Evolutionary conservation across 441 rosid genomes (phyloP), one percentile per base, ranked within the genome.

Genomic region (Brassica hybrid): DNA sequence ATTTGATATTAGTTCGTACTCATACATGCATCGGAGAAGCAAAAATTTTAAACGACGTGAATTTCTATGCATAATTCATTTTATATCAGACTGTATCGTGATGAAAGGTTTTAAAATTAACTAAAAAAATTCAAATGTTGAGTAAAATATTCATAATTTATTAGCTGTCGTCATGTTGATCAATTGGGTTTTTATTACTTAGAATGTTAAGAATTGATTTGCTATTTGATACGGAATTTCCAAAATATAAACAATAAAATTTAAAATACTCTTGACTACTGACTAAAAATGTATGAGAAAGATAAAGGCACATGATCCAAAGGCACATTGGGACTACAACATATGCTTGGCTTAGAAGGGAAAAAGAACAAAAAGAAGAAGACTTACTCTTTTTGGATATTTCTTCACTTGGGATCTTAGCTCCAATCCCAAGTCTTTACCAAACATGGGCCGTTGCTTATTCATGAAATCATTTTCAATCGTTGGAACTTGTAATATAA

Each of bases 291-390:
- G 18, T 19, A 69, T 0, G 38, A 38, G 66, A 23, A 71, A 14
- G 19, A 56, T 12, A 56, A 56, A 63, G 66, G 76, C 76, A 57
- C 71, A 71, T 77, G 80, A 71, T 71, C 71, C 71, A 65, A 76
- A 65, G 52, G 27, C 57, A 34, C 64, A 72, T 72, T 66, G 81
- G 77, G 77, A 72, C 73, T 78, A 61, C 72, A 27, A 59, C 41
- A 67, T 73, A 78, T 59, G 66, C 74, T 79, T 79, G 70, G 65
- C 81, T 79, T 79, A 62, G 78, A 73, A 79, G 78, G 69, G 25
- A 78, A 78, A 67, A 54, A 6, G 18, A 18, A 52, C 11, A 68
- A 68, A 45, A 70, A 78, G 74, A 61, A 14, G 67, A 72, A 58
- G 73, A 50, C 60, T 78, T 78, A 25, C 77, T 54, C 23, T 8